These are phyloP conservation scores for Candida sp. DNA, from an alignment of 1,139 yeast genomes.

Conservation along the genomic window DNA sequence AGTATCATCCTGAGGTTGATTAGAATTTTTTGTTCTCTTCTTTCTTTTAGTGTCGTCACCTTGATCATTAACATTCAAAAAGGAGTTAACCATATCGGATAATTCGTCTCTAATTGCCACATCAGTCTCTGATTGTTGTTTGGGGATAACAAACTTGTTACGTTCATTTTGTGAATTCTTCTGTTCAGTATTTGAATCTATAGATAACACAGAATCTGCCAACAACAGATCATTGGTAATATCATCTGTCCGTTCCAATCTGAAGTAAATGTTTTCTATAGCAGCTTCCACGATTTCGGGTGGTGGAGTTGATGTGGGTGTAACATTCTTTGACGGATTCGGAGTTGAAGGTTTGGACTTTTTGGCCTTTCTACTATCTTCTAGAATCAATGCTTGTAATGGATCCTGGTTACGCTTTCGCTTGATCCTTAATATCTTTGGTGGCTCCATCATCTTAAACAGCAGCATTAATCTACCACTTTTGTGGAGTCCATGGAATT, in stretches of 20 bases:
- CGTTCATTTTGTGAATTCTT: constrained; percentile 6
- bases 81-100: constrained; percentile 63
- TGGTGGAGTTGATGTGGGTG: constrained; percentile 15
- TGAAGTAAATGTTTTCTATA: constrained; percentile 28
- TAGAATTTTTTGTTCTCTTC: constrained; percentile 3
- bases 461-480: background rate
- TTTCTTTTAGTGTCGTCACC: constrained; percentile 6
- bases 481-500: background rate
- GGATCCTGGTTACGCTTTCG: constrained; percentile 86
- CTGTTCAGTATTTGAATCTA: background rate
- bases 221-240: constrained; percentile 7
- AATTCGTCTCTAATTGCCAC: constrained; percentile 53
- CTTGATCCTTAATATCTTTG: constrained; percentile 73
- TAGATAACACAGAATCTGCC: constrained; percentile 10
- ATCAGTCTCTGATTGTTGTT: constrained; percentile 36
- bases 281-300: background rate
- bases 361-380: constrained; percentile 37
- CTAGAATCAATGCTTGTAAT: constrained; percentile 64
- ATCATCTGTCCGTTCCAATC: constrained; percentile 62
- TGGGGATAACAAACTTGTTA: constrained; percentile 34
- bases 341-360: constrained; percentile 43
- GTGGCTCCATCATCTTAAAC: constrained; percentile 25
- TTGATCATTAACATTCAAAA: constrained; percentile 25
- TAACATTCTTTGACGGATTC: constrained; percentile 15
- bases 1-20: constrained; percentile 21